phyloP scores from a whole-genome alignment of 2,329 filamentous ascomycete genomes.

The Aspergillus intermedius region DNA sequence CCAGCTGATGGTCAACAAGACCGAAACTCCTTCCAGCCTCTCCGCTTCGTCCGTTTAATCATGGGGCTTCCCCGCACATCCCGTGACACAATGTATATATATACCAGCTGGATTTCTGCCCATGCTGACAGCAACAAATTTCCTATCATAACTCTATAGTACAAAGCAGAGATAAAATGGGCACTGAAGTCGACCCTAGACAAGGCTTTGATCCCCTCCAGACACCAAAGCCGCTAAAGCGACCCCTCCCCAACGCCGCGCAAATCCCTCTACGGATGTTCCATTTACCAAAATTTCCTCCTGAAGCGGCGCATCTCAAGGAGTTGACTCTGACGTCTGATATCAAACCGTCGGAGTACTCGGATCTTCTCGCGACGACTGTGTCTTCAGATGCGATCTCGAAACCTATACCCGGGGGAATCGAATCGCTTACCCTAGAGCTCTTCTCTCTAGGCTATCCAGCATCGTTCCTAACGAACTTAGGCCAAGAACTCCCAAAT shows the following conservation, averaged over 20 bases:
- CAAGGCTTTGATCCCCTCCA: no score
- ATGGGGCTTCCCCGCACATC: no score
- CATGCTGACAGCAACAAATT: no score
- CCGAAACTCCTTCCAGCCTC: no score
- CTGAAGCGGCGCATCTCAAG: background rate
- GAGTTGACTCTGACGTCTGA: constrained; percentile 12
- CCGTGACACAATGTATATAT: no score
- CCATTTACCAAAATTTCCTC: background rate
- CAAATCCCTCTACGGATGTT: background rate
- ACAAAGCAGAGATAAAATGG: no score
- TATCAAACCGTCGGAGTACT: constrained; percentile 44
- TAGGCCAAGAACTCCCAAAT: background rate
- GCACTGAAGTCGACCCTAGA: no score
- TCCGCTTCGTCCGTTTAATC: no score
- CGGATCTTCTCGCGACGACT: constrained; percentile 27
- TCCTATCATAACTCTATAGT: no score
- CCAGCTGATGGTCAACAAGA: no score
- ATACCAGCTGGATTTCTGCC: no score
- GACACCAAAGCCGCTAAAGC: background rate
- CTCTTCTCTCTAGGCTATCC: background rate
- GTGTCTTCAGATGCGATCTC: constrained; percentile 11
- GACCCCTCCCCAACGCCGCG: background rate
- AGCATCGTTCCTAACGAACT: background rate
- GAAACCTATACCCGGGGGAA: background rate
- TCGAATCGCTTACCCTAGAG: background rate